Evolutionary conservation across 306 rosid species (phyloP).

Genomic region (Trifolium fragiferum): DNA sequence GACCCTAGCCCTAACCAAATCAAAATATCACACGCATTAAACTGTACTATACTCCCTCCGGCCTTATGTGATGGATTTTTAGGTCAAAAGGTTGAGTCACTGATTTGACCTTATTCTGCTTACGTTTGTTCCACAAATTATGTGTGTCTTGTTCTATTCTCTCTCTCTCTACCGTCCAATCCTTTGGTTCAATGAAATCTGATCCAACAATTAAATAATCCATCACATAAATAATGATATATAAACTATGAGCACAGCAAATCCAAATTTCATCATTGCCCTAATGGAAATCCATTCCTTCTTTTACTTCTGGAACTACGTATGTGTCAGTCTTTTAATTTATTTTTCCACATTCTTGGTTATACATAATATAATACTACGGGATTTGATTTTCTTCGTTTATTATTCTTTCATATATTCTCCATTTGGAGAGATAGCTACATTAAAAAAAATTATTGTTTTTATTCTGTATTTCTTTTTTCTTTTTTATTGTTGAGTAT

Average conservation of each 20-base stretch:
- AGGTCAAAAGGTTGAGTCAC: slow-evolving; percentile 44
- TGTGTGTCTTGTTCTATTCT: slow-evolving; percentile 48
- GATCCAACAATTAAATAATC: slow-evolving; percentile 15
- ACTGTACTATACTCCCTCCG: no score
- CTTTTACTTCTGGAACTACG: slow-evolving; percentile 26
- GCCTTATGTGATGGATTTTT: no score
- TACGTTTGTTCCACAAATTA: slow-evolving; percentile 51
- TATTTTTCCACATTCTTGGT: neutral
- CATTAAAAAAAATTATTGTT: no score
- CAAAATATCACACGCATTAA: slow-evolving; percentile 17
- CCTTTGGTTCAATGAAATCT: slow-evolving; percentile 8
- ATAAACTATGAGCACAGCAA: slow-evolving; percentile 23
- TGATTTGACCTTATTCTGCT: slow-evolving; percentile 48
- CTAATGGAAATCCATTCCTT: slow-evolving; percentile 32
- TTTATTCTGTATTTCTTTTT: no score
- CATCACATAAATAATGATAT: slow-evolving; percentile 7
- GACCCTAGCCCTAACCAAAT: slow-evolving; percentile 43
- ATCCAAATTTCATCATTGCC: slow-evolving; percentile 42
- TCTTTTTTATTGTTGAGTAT: no score
- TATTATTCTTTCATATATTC: no score
- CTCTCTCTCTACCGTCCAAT: slow-evolving; percentile 16
- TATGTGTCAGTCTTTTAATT: slow-evolving; percentile 9
- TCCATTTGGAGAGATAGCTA: no score
- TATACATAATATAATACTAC: no score
- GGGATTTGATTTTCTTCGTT: no score